phyloP scores from a whole-genome alignment of 2,329 filamentous ascomycete species.

The Paecilomyces variotii region DNA sequence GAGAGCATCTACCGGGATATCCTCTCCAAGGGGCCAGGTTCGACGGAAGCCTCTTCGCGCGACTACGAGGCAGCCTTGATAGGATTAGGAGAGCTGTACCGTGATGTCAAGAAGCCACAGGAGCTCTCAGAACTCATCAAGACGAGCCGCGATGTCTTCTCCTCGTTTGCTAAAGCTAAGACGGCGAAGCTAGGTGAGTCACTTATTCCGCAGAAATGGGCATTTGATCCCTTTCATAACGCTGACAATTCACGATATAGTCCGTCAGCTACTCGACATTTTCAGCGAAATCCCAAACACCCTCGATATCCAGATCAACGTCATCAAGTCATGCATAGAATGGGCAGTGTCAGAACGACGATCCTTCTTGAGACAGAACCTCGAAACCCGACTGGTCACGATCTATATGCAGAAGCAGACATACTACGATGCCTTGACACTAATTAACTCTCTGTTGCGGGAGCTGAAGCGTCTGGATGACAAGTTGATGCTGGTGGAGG shows the following conservation, averaged over 20 bases:
- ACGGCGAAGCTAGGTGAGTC: conserved; percentile 87
- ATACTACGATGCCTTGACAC: conserved; percentile 91
- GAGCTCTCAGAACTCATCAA: conserved; percentile 85
- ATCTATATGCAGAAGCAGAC: conserved; percentile 96
- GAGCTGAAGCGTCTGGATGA: conserved; percentile 98
- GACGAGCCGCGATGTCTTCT: conserved; percentile 82
- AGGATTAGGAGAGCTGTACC: conserved; percentile 83
- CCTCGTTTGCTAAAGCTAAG: conserved; percentile 97
- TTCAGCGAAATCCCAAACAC: conserved; percentile 91
- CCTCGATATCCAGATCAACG: conserved; percentile 84
- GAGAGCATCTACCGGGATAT: conserved; percentile 86
- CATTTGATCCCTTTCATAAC: background rate
- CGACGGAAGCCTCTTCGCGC: conserved; percentile 76
- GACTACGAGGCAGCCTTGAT: conserved; percentile 89
- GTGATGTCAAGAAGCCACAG: conserved; percentile 69
- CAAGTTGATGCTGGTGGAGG: conserved; percentile 95
- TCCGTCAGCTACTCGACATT: conserved; percentile 92
- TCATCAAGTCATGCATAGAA: conserved; percentile 99
- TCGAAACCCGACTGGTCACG: conserved; percentile 87
- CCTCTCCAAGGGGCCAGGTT: conserved; percentile 73
- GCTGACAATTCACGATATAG: conserved; percentile 39
- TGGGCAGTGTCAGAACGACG: conserved; percentile 94
- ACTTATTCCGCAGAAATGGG: background rate
- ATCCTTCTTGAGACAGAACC: conserved; percentile 93
- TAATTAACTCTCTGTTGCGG: conserved; percentile 92